Evolutionary conservation across 2,329 filamentous ascomycete genomes (phyloP).

Genomic region (Colletotrichum sp.): DNA sequence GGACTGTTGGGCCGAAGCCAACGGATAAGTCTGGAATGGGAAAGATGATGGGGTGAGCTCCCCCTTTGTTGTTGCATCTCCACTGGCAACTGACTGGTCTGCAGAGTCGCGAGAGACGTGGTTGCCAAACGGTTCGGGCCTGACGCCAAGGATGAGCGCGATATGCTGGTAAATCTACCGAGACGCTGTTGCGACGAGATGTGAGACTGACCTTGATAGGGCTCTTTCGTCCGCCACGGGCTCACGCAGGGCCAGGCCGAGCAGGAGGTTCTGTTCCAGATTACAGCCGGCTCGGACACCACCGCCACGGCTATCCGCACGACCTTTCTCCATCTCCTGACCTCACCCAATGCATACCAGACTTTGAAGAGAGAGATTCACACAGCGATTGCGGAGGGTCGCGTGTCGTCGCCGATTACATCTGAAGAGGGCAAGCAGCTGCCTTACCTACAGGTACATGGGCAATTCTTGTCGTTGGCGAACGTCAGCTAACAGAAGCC

Average conservation of each 20-base stretch:
- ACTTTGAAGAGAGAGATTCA: slow-evolving; percentile 53
- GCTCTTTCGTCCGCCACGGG: slow-evolving; percentile 47
- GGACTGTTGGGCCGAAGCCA: slow-evolving; percentile 24
- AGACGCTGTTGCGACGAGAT: accelerated
- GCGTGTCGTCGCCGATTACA: slow-evolving; percentile 31
- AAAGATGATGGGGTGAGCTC: slow-evolving; percentile 14
- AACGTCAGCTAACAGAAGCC: slow-evolving; percentile 21
- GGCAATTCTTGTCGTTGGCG: slow-evolving; percentile 17
- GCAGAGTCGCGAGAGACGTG: slow-evolving; percentile 36
- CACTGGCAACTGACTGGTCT: neutral
- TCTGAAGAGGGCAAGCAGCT: slow-evolving; percentile 32
- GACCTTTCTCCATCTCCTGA: slow-evolving; percentile 53
- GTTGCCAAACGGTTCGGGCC: slow-evolving; percentile 32
- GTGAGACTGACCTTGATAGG: neutral
- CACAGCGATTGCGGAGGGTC: slow-evolving; percentile 34
- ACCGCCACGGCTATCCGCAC: slow-evolving; percentile 55
- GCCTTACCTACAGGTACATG: slow-evolving; percentile 46
- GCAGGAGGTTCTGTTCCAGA: slow-evolving; percentile 36
- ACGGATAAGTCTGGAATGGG: slow-evolving; percentile 20
- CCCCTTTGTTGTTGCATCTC: slow-evolving; percentile 22
- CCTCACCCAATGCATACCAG: slow-evolving; percentile 46
- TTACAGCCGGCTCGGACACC: slow-evolving; percentile 49
- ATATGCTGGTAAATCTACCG: slow-evolving; percentile 35
- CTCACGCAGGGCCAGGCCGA: slow-evolving; percentile 29
- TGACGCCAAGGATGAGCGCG: slow-evolving; percentile 29